A percentile compares a stretch with the other conserved stretches of the same genome.
Conservation (phyloP, 1,139 yeast species). For the Yamadazyma diddensiae region DNA sequence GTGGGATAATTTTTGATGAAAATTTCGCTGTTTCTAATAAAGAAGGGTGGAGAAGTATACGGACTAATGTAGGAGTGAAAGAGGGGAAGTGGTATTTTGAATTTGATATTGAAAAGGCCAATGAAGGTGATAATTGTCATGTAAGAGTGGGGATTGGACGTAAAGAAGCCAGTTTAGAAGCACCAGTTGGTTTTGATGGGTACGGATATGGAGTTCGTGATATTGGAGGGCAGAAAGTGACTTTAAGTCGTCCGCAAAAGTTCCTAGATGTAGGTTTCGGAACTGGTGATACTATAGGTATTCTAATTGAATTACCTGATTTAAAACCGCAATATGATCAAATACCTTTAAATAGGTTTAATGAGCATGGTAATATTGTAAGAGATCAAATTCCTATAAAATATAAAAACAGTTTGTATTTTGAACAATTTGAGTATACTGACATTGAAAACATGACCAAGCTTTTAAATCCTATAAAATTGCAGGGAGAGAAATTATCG, state of each 20-base stretch:
- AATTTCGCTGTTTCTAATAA: conserved; percentile 46
- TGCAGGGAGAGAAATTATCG: conserved; percentile 63
- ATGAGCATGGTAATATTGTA: conserved; percentile 36
- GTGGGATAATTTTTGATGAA: conserved; percentile 49
- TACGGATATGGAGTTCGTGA: conserved; percentile 92
- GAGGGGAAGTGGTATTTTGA: conserved; percentile 87
- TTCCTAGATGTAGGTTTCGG: conserved; percentile 48
- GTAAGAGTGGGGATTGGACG: conserved; percentile 82
- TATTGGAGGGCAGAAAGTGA: conserved; percentile 73
- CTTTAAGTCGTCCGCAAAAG: conserved; percentile 63
- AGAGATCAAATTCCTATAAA: conserved; percentile 89
- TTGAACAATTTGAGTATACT: conserved; percentile 84
- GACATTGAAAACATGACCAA: conserved; percentile 76
- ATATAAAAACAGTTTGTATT: conserved; percentile 73
- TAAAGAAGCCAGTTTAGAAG: conserved; percentile 85
- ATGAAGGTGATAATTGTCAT: conserved; percentile 45
- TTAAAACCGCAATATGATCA: conserved; percentile 35
- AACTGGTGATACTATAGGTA: conserved; percentile 81
- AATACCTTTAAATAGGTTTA: conserved; percentile 14
- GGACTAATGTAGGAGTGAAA: conserved; percentile 72
- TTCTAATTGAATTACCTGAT: conserved; percentile 70
- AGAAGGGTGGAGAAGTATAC: conserved; percentile 78
- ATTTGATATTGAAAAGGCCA: conserved; percentile 50
- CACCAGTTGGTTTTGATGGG: conserved; percentile 94
- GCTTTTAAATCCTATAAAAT: conserved; percentile 67